Base-by-base conservation (phyloP, 2,329 filamentous ascomycete species). In the Bipolaris bicolor region DNA sequence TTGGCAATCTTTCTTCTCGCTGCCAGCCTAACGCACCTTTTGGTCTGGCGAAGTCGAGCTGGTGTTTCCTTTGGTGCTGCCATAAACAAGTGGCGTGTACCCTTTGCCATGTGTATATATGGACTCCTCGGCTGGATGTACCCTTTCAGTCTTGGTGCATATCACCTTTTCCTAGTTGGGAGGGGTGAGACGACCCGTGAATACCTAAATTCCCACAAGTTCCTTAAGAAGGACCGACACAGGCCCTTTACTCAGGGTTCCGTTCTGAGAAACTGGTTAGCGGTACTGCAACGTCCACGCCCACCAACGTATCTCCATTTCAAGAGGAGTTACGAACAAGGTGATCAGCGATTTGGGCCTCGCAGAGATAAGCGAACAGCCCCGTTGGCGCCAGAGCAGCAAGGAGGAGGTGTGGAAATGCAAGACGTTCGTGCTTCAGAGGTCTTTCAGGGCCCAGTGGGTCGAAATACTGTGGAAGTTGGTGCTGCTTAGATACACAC, bases 121-220 rank as follows among this genome's bases (percentile, higher is more conserved):
- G 90, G 88, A 7, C 78, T 92, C 44, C 63, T 99, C 39, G 86
- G 84, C 0, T 85, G 89, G 39, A 82, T 88, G 5, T 99, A 99
- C 75, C 94, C 94, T 0, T 85, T 88, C 39, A 91, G 92, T 41
- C 81, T 99, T 5, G 91, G 88, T 81, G 85, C 86, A 20, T 99
- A 99, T 75, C 95, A 99, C 77, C 74, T 98, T 45, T 97, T 96
- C 79, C 83, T 99, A 41, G 92, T 96, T 79, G 90, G 87, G 6
- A 85, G 94, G 31, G 95, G 94, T 47, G 94, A 99, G 80, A 99
- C 94, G 0, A 99, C 95, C 0, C 85, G 95, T 66, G 95, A 99
- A 77, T 97, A 97, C 75, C 86, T 99, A 63, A 97, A 96, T 78
- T 93, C 90, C 4, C 92, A 97, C 78, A 98, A 98, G 77, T 98